These are phyloP conservation scores for Pyronema omphalodes DNA, from an alignment of 495 filamentous ascomycete genomes.

Conservation along the genomic window DNA sequence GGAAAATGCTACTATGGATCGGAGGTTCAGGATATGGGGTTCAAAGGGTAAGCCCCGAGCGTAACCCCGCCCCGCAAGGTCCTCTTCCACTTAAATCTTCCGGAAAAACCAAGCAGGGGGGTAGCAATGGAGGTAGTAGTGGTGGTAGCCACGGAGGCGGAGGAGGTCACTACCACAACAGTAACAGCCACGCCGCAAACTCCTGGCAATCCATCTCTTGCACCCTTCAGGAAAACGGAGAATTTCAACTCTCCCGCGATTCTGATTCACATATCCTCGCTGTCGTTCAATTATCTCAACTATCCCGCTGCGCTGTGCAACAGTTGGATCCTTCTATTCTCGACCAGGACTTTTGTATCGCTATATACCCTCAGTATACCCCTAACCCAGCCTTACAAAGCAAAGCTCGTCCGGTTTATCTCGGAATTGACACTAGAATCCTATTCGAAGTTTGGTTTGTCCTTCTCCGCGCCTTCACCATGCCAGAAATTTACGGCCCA, in stretches of 20 bases:
- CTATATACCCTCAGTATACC: constrained; percentile 71
- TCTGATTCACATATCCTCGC: constrained; percentile 59
- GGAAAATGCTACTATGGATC: constrained; percentile 84
- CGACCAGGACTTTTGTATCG: constrained; percentile 86
- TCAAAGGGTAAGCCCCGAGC: constrained; percentile 27
- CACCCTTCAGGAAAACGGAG: constrained; percentile 85
- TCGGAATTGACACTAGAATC: constrained; percentile 70
- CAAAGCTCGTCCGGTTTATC: constrained; percentile 56
- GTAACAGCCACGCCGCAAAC: no score
- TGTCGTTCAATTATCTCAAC: constrained; percentile 70
- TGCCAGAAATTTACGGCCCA: constrained; percentile 76
- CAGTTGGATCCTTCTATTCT: constrained; percentile 78
- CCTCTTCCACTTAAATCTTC: constrained; percentile 11
- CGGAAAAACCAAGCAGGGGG: constrained; percentile 4
- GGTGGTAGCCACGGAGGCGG: no score
- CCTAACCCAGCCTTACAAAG: constrained; percentile 43
- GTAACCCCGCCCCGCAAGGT: constrained; percentile 27
- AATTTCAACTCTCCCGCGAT: constrained; percentile 78
- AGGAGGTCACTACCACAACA: no score
- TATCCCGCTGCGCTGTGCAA: constrained; percentile 78
- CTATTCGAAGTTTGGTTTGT: constrained; percentile 96
- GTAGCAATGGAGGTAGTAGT: not conserved
- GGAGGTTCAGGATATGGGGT: no score
- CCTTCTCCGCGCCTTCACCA: constrained; percentile 74
- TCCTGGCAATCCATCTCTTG: constrained; percentile 74